Evolutionary conservation across 139 green algal genomes (phyloP).

Genomic region (Tetradesmus obliquus): DNA sequence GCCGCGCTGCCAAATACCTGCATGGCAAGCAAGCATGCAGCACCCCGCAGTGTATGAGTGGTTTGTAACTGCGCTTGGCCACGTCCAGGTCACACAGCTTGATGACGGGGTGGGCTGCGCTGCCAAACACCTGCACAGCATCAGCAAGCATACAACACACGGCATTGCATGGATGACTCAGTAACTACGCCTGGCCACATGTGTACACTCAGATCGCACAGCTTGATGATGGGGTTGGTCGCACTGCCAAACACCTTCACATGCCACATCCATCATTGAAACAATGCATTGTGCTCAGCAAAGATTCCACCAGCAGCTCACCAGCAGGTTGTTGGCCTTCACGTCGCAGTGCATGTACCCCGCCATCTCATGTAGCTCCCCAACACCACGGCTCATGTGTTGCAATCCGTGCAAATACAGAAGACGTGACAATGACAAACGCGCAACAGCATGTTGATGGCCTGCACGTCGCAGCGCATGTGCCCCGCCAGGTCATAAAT

Average conservation of each 20-base stretch:
- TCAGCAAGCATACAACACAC: background rate
- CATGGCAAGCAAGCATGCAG: background rate
- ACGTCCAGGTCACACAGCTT: background rate
- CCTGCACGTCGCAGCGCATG: background rate
- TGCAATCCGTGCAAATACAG: too few relatives aligned
- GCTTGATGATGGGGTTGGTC: background rate
- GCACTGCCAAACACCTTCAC: background rate
- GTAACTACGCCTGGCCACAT: too few relatives aligned
- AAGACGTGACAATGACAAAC: too few relatives aligned
- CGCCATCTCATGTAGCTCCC: background rate
- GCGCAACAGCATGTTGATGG: background rate
- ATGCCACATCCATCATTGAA: background rate
- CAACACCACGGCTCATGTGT: too few relatives aligned
- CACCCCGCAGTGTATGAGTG: too few relatives aligned
- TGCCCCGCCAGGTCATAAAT: background rate
- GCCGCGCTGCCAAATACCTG: constrained; percentile 11
- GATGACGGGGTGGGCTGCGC: background rate
- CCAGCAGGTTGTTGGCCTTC: constrained; percentile 17
- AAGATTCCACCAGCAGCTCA: background rate
- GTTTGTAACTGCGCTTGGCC: background rate
- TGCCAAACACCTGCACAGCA: background rate
- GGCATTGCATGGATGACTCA: too few relatives aligned
- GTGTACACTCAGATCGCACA: background rate
- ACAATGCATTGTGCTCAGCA: too few relatives aligned
- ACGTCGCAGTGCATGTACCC: background rate